phyloP scores from a whole-genome alignment of 768 basidiomycete species.

The Ramaria sp. region DNA sequence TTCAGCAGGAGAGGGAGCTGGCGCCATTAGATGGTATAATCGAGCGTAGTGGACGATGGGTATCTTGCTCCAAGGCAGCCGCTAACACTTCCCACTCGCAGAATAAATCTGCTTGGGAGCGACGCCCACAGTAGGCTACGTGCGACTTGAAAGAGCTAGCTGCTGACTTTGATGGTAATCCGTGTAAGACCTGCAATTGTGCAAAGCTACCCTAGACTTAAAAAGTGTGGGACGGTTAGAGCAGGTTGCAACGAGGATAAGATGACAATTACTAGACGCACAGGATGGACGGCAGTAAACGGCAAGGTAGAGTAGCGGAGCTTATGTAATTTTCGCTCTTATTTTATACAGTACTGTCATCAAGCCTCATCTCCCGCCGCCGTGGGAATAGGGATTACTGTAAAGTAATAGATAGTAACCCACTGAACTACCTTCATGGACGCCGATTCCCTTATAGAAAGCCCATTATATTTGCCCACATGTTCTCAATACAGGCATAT shows the following conservation, averaged over 20 bases:
- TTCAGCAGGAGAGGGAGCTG: slow-evolving; percentile 7
- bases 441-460: no score
- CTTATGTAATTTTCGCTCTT: not conserved
- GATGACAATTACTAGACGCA: no score
- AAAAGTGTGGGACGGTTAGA: no score
- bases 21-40: slow-evolving; percentile 6
- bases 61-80: slow-evolving; percentile 2
- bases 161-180: not conserved
- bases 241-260: not conserved
- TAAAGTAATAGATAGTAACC: no score
- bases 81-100: not conserved
- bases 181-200: no score
- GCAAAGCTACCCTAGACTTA: no score
- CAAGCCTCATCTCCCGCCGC: no score
- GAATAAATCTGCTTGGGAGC: not conserved
- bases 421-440: no score
- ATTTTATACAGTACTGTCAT: no score
- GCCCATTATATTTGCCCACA: no score
- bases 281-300: not conserved
- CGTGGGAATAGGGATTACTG: no score
- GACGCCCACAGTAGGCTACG: not conserved
- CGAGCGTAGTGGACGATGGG: not conserved
- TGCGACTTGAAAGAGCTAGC: not conserved
- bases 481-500: no score
- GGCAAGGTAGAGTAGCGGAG: not conserved